phyloP scores from a whole-genome alignment of 345 rosid genomes.

The Alliaria petiolata region DNA sequence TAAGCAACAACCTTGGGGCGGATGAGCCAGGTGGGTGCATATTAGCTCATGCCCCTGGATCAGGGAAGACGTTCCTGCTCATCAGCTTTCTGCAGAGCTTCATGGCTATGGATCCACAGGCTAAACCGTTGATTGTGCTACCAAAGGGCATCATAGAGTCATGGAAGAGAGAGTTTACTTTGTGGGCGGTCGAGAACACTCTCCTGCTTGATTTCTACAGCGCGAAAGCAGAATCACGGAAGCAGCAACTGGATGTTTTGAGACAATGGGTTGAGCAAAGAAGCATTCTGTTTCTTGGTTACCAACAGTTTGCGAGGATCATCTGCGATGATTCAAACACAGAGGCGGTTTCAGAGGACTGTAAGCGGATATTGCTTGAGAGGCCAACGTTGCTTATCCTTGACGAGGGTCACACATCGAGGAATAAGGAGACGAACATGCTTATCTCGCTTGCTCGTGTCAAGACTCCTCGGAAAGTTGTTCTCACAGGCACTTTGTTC shows the following conservation, averaged over 20 bases:
- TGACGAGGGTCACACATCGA: constrained; percentile 90
- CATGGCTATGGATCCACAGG: constrained; percentile 72
- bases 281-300: constrained; percentile 84
- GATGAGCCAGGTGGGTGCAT: constrained; percentile 91
- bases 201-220: constrained; percentile 71
- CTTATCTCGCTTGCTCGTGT: constrained; percentile 76
- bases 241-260: constrained; percentile 64
- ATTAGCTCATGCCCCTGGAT: constrained; percentile 96
- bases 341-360: constrained; percentile 26
- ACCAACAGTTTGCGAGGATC: constrained; percentile 75
- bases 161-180: constrained; percentile 84
- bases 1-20: constrained; percentile 59
- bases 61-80: constrained; percentile 91
- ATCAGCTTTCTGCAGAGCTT: constrained; percentile 91
- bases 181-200: constrained; percentile 76
- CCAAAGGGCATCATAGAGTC: constrained; percentile 81
- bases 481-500: constrained; percentile 85
- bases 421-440: constrained; percentile 72
- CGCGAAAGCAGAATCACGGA: constrained; percentile 61
- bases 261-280: constrained; percentile 62
- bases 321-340: constrained; percentile 51
- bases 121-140: constrained; percentile 75
- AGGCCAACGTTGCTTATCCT: constrained; percentile 72
- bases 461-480: constrained; percentile 77
- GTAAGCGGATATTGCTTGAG: constrained; percentile 65